phyloP scores from a whole-genome alignment of 2,329 filamentous ascomycete genomes.

The Septoria petroselini region DNA sequence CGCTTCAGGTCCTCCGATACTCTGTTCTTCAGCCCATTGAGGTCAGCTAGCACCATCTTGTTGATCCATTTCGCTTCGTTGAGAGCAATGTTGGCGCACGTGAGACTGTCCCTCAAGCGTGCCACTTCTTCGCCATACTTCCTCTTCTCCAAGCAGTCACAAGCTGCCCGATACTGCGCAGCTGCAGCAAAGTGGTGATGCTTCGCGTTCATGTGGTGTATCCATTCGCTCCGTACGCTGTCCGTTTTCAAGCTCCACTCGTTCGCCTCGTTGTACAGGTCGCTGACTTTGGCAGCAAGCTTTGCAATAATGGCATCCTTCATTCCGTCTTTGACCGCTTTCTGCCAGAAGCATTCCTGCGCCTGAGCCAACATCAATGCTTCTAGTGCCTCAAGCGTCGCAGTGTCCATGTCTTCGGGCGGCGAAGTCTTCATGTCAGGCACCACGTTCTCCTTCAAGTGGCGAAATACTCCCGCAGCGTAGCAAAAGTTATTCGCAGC shows the following conservation, averaged over 20 bases:
- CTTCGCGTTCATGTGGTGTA: constrained; percentile 95
- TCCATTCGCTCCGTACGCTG: constrained; percentile 89
- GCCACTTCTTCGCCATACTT: constrained; percentile 96
- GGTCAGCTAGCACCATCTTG: constrained; percentile 74
- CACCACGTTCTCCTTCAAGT: constrained; percentile 72
- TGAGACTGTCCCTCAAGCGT: constrained; percentile 73
- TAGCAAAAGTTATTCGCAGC: constrained; percentile 89
- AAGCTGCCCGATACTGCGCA: constrained; percentile 86
- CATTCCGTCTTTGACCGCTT: constrained; percentile 88
- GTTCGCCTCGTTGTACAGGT: constrained; percentile 79
- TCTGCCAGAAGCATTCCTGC: constrained; percentile 98
- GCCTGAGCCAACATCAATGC: constrained; percentile 86
- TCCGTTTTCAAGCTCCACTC: constrained; percentile 87
- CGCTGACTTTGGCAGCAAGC: constrained; percentile 83
- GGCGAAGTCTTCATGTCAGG: constrained; percentile 75
- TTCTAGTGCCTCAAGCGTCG: constrained; percentile 78
- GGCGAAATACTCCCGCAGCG: constrained; percentile 75
- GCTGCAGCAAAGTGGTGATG: constrained; percentile 96
- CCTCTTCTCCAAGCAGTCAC: constrained; percentile 87
- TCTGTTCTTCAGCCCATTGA: constrained; percentile 76
- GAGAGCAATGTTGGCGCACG: constrained; percentile 79
- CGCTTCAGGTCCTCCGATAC: constrained; percentile 85
- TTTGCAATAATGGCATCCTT: constrained; percentile 92
- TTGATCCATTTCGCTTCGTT: constrained; percentile 81
- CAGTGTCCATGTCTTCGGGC: constrained; percentile 91